Percentiles rank a stretch among this genome's conserved stretches.
Evolutionary conservation across 2,329 filamentous ascomycete genomes (phyloP).

Genomic region (Diaporthe destruens): DNA sequence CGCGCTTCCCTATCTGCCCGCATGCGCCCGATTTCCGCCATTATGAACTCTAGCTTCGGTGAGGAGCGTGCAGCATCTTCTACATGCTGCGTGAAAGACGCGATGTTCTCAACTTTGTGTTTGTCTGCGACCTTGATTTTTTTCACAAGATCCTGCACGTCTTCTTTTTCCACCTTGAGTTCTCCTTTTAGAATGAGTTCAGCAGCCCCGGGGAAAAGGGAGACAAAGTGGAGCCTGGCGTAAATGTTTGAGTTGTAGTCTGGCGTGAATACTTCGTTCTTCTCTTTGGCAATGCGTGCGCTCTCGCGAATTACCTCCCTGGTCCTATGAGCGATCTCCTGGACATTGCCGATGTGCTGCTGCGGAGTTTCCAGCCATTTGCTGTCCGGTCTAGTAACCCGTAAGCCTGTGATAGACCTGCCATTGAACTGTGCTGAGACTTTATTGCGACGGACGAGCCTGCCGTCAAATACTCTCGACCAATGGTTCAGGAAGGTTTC

Average conservation of each 20-base stretch:
- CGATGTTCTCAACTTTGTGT: background rate
- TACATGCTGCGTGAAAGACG: background rate
- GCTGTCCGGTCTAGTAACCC: background rate
- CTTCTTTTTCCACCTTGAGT: background rate
- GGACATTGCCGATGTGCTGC: background rate
- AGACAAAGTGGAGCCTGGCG: constrained; percentile 3
- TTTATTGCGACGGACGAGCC: background rate
- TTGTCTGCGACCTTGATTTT: background rate
- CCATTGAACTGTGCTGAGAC: background rate
- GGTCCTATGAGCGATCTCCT: background rate
- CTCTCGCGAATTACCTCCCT: background rate
- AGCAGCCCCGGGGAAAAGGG: background rate
- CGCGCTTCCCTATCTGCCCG: background rate
- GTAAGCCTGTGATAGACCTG: background rate
- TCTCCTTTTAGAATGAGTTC: background rate
- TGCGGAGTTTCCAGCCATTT: background rate
- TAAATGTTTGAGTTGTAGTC: background rate
- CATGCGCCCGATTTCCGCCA: background rate
- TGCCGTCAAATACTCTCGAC: background rate
- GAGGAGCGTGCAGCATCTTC: background rate
- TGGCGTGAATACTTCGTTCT: background rate
- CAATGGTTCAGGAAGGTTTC: rapidly evolving
- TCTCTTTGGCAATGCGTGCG: background rate
- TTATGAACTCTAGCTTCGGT: background rate
- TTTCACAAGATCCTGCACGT: background rate